phyloP scores from a whole-genome alignment of 2,329 filamentous ascomycete genomes.

The Penicillium sp. region DNA sequence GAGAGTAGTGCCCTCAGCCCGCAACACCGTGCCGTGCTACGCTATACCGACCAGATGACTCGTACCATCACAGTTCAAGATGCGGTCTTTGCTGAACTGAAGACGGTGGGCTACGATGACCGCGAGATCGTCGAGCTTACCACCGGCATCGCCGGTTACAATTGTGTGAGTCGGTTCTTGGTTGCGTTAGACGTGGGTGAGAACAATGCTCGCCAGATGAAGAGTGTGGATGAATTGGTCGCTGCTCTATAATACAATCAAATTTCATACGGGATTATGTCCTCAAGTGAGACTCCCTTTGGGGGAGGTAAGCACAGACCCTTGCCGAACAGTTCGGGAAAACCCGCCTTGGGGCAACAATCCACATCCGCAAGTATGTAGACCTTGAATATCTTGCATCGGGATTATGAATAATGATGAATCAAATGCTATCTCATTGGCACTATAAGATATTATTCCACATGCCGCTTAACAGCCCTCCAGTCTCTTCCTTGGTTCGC shows the following conservation, averaged over 20 bases:
- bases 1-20: conserved; percentile 48
- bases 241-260: conserved; percentile 26
- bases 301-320: no score
- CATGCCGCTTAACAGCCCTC: not conserved
- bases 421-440: not conserved
- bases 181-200: conserved; percentile 71
- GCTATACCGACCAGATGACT: conserved; percentile 83
- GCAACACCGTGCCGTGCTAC: conserved; percentile 66
- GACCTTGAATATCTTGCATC: not conserved
- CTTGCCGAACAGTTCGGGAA: not conserved
- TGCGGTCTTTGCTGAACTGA: conserved; percentile 61
- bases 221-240: conserved; percentile 68
- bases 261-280: not conserved
- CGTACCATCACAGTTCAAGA: conserved; percentile 67
- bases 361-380: not conserved
- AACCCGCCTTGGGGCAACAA: not conserved
- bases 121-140: conserved; percentile 80
- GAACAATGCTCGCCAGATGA: conserved; percentile 53
- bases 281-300: not conserved
- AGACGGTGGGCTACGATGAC: conserved; percentile 62
- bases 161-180: conserved; percentile 81
- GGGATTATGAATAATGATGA: not conserved
- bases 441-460: not conserved
- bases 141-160: conserved; percentile 81
- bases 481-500: not conserved